Percentiles rank a stretch among this genome's conserved stretches.
Conservation (phyloP, 225 moss, liverwort and hornwort species). For the Antitrichia curtipendula region DNA sequence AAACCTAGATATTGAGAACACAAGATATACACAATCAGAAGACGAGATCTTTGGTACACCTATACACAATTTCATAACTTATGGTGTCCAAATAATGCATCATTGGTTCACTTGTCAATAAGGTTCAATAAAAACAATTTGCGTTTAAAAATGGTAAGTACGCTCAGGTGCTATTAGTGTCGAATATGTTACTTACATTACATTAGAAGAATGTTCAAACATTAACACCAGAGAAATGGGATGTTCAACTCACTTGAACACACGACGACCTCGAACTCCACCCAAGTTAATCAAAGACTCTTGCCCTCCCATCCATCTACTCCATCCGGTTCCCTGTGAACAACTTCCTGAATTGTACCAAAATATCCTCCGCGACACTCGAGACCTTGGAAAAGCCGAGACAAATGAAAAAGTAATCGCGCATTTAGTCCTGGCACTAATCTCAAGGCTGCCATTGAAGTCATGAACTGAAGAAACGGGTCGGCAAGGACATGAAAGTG, state of each 20-base stretch:
- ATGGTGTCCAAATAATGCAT: no score
- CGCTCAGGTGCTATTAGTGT: not conserved
- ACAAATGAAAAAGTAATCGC: not conserved
- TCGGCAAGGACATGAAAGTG: not conserved
- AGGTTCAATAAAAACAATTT: not conserved
- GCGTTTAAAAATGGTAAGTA: not conserved
- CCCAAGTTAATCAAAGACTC: not conserved
- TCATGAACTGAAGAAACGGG: not conserved
- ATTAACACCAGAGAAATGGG: not conserved
- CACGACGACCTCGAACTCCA: not conserved
- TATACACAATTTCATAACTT: not conserved
- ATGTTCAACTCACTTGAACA: not conserved
- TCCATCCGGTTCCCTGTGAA: not conserved
- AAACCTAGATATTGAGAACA: not conserved
- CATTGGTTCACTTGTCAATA: no score
- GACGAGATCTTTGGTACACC: not conserved
- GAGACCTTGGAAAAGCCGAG: not conserved
- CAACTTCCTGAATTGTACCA: not conserved
- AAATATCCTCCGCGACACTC: not conserved
- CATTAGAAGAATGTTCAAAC: not conserved
- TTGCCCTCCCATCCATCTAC: conserved; percentile 2
- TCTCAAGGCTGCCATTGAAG: not conserved
- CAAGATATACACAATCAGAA: not conserved
- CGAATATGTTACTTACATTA: not conserved
- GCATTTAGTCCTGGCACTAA: not conserved